phyloP scores from a whole-genome alignment of 2,329 filamentous ascomycete genomes.

The Didymella glomerata region DNA sequence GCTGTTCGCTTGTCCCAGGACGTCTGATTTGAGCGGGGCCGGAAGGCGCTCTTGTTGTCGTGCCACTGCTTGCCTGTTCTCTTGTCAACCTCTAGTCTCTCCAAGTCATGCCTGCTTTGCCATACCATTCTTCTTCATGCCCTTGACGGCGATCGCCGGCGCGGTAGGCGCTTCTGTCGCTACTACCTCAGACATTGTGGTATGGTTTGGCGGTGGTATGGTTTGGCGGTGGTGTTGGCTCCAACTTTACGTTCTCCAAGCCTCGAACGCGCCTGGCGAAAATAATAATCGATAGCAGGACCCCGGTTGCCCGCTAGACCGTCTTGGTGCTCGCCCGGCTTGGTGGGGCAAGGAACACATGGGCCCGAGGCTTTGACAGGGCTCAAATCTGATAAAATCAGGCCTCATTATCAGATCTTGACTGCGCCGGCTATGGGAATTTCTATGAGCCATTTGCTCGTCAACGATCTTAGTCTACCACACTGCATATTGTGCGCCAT shows the following conservation, averaged over 20 bases:
- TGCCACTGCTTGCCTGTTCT: constrained; percentile 93
- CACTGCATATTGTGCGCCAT: constrained; percentile 28
- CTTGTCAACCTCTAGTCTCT: constrained; percentile 22
- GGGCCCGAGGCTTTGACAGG: constrained; percentile 6
- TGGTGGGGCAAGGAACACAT: constrained; percentile 17
- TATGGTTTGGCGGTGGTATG: constrained; percentile 16
- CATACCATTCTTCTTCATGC: constrained; percentile 85
- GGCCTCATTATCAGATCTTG: constrained; percentile 36
- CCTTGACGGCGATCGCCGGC: constrained; percentile 51
- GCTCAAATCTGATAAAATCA: constrained; percentile 1
- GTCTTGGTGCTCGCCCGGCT: constrained; percentile 13
- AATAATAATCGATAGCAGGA: constrained; percentile 40
- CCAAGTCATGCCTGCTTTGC: background rate
- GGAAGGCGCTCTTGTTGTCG: constrained; percentile 80
- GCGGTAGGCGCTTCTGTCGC: constrained; percentile 55
- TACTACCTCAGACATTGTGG: constrained; percentile 42
- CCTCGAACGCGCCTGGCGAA: constrained; percentile 29
- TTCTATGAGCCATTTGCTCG: constrained; percentile 28
- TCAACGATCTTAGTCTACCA: constrained; percentile 26
- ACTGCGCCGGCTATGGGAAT: constrained; percentile 24
- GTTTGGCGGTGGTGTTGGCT: constrained; percentile 17
- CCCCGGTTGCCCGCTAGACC: constrained; percentile 16
- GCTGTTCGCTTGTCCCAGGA: constrained; percentile 80
- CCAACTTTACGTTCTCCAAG: constrained; percentile 21
- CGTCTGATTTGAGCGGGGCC: constrained; percentile 78